Base-by-base conservation (phyloP, 306 rosid genomes). In the Echinosophora koreensis region DNA sequence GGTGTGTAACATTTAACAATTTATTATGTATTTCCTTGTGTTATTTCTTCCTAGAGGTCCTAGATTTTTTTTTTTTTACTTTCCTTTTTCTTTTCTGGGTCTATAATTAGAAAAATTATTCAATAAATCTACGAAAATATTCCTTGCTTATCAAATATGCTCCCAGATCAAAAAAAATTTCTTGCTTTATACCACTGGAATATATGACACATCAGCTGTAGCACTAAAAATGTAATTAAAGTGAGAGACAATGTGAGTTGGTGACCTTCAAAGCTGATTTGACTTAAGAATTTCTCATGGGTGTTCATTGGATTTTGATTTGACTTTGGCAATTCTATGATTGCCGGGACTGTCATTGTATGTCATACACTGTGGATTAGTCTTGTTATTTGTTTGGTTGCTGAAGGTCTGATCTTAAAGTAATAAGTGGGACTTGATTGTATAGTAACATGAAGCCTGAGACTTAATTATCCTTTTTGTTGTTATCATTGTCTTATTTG, bases 401-500 rank as follows among this genome's bases (percentile, higher is more conserved):
- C 47, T 47, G 67, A 46, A 54, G 82, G 71, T 46, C 57, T 71
- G 34, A 22, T 58, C 5, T 46, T 39, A 15, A 77, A 73, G 62
- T 39, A 72, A 73, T 80, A 84, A 50, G 62, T 50, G 16, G 57
- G 52, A 66, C 56, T 67, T 54, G 77, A 66, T 77, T 52, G 69
- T 42, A 17, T 52, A 38, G 73, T 18, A 60, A 32, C 60, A 13
- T 63, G 56, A 74, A 55, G 67, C 15, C 3, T 14, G 4, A 61
- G 35, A n/a, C 74, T 65, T 12, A 37, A 28, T 57, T 50, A 15
- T 27, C 3, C 8, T 34, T 70, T 64, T 76, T 78, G 73, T 61
- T 54, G 51, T 78, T 46, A 55, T 14, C 10, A 6, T 81, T 37
- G 60, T 71, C 63, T 57, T 28, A 73, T 44, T 80, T 78, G 22